These are phyloP conservation scores for Podospora pseudoanserina DNA, from an alignment of 495 filamentous ascomycete species.

Conservation along the genomic window DNA sequence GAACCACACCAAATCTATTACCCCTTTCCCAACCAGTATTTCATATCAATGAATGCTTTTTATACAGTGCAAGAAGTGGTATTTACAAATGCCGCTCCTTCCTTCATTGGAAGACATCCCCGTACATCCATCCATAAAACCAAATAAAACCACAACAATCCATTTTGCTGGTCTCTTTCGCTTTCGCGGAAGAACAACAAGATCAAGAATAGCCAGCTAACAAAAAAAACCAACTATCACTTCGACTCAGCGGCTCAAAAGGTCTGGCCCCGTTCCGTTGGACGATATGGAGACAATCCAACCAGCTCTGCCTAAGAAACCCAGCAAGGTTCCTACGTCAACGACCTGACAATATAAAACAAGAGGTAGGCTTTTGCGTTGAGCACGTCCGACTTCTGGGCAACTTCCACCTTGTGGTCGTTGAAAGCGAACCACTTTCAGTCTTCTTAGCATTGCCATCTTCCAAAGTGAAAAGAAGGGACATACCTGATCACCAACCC, in stretches of 20 bases:
- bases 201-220: not conserved
- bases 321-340: slow-evolving; percentile 35
- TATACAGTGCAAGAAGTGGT: not conserved
- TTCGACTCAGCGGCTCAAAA: too few species aligned
- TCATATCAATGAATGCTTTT: not conserved
- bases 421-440: slow-evolving; percentile 85
- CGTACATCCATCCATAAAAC: not conserved
- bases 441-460: slow-evolving; percentile 2
- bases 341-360: slow-evolving; percentile 73
- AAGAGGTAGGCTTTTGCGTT: slow-evolving; percentile 79
- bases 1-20: not conserved
- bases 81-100: not conserved
- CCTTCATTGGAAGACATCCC: not conserved
- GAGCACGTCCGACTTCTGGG: slow-evolving; percentile 73
- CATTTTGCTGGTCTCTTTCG: not conserved
- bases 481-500: slow-evolving; percentile 70
- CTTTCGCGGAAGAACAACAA: not conserved
- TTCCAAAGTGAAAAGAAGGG: not conserved
- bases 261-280: too few species aligned
- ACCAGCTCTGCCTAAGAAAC: too few species aligned
- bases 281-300: too few species aligned
- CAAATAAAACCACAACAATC: not conserved
- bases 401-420: slow-evolving; percentile 81
- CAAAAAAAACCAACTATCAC: not conserved
- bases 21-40: not conserved